A percentile compares a stretch with the other conserved stretches of the same genome.
phyloP scores from a whole-genome alignment of 1,284 basidiomycete genomes.

The Cutaneotrichosporon dermatis region DNA sequence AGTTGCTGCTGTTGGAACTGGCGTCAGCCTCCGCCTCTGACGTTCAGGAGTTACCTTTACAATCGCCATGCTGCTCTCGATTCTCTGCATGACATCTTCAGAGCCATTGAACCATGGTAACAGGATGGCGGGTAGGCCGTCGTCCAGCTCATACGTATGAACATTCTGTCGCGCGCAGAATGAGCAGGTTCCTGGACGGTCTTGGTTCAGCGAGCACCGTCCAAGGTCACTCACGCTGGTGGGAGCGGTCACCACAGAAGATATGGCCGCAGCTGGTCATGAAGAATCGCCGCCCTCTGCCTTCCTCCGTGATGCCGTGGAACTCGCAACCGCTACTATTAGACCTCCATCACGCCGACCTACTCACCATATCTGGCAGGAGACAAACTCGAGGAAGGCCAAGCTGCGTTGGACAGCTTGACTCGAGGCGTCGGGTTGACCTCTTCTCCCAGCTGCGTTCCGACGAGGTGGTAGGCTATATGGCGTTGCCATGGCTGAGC shows the following conservation, averaged over 20 bases:
- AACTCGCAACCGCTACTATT: neutral
- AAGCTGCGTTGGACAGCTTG: neutral
- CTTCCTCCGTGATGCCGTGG: neutral
- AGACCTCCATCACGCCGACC: neutral
- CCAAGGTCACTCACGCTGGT: slow-evolving; percentile 24
- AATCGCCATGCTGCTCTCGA: neutral
- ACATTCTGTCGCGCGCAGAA: slow-evolving; percentile 16
- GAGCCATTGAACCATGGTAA: neutral
- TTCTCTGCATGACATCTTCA: neutral
- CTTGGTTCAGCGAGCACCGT: slow-evolving; percentile 7
- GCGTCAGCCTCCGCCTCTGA: neutral
- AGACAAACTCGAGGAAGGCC: slow-evolving; percentile 30
- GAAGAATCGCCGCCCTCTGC: slow-evolving; percentile 22
- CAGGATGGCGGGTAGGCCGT: slow-evolving; percentile 1
- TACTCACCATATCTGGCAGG: slow-evolving; percentile 33
- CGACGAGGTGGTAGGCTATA: neutral
- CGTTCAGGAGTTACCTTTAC: neutral
- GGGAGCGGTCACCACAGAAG: slow-evolving; percentile 28
- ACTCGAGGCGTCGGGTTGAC: neutral
- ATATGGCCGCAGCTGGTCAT: slow-evolving; percentile 44
- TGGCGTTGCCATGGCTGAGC: no score
- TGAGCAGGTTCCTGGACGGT: slow-evolving; percentile 17
- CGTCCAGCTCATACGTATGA: slow-evolving; percentile 11
- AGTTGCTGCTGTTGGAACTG: slow-evolving; percentile 18
- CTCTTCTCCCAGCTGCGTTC: neutral